These are phyloP conservation scores for Aspergillus hortae DNA, from an alignment of 2,329 filamentous ascomycete species.

Conservation along the genomic window DNA sequence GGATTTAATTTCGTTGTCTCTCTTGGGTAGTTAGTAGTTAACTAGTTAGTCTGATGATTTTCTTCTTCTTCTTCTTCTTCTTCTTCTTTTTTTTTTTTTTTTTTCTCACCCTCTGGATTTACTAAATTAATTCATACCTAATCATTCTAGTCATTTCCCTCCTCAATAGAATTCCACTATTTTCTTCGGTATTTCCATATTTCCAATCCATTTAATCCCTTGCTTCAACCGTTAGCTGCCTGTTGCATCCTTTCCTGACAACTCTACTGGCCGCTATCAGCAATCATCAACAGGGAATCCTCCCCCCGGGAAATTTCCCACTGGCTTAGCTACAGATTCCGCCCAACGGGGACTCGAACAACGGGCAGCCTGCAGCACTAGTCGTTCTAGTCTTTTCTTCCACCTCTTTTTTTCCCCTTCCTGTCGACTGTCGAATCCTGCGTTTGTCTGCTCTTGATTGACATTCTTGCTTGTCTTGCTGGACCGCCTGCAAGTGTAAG, in stretches of 20 bases:
- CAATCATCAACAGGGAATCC: constrained; percentile 6
- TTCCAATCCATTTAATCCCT: constrained; percentile 7
- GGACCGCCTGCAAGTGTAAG: constrained; percentile 11
- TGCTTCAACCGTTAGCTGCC: constrained; percentile 1
- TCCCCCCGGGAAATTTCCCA: constrained; percentile 16
- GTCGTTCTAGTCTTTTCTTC: constrained; percentile 9
- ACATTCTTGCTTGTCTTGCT: constrained; percentile 5
- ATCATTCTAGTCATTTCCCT: background rate
- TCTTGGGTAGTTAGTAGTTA: background rate
- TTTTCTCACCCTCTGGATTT: constrained; percentile 4
- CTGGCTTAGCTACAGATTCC: background rate
- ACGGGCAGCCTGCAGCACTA: constrained; percentile 24
- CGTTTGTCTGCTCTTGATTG: constrained; percentile 10
- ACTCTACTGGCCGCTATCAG: constrained; percentile 7
- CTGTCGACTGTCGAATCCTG: constrained; percentile 4
- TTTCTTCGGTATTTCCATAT: background rate
- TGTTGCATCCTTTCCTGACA: background rate
- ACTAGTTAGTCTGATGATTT: no score
- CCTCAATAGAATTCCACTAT: constrained; percentile 10
- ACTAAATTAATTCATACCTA: background rate
- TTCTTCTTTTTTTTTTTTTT: constrained; percentile 10
- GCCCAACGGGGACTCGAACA: constrained; percentile 6
- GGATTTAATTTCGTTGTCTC: constrained; percentile 17
- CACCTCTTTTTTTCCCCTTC: constrained; percentile 1
- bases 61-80: no score